Percentiles rank a stretch among this genome's conserved stretches.
Conservation (phyloP, 2,329 filamentous ascomycete genomes). For the Monosporascus ibericus region DNA sequence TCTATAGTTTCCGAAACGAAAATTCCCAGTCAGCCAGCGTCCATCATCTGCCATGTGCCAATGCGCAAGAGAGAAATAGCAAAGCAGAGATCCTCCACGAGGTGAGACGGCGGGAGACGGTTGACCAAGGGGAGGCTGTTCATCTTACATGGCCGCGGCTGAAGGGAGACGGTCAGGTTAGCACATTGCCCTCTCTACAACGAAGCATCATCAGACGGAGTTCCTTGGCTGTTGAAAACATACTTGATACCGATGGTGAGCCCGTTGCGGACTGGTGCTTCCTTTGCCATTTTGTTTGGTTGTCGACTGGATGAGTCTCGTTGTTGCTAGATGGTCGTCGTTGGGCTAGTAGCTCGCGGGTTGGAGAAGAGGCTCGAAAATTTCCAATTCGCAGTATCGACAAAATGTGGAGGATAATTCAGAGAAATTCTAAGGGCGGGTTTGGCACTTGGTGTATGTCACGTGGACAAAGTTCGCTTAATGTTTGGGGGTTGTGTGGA, state of each 20-base stretch:
- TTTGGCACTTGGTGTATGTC: conserved; percentile 3
- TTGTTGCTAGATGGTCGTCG: conserved; percentile 24
- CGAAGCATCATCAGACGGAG: no score
- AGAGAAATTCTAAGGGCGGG: conserved; percentile 4
- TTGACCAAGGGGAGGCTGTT: conserved; percentile 9
- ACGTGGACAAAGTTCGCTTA: not conserved
- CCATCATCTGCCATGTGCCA: conserved; percentile 49
- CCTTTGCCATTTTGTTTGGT: conserved; percentile 47
- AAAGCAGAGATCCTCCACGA: conserved; percentile 67
- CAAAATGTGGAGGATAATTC: conserved; percentile 6
- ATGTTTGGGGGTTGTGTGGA: not conserved
- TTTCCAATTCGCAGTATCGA: not conserved
- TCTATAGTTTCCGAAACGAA: conserved; percentile 47
- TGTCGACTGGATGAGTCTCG: conserved; percentile 1
- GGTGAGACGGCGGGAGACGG: conserved; percentile 49
- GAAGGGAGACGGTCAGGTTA: conserved; percentile 4
- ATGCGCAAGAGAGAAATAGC: conserved; percentile 25
- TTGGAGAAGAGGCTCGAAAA: conserved; percentile 7
- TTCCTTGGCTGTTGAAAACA: not conserved
- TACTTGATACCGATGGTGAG: conserved; percentile 46
- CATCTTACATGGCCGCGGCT: conserved; percentile 60
- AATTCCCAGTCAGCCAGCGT: conserved; percentile 47
- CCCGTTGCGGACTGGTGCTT: conserved; percentile 51
- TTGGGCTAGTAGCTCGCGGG: conserved; percentile 23
- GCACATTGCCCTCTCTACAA: not conserved